A percentile compares a stretch with the other conserved stretches of the same genome.
Evolutionary conservation across 371 early-diverging fungal genomes (phyloP).

Genomic region (Mortierella sp.): DNA sequence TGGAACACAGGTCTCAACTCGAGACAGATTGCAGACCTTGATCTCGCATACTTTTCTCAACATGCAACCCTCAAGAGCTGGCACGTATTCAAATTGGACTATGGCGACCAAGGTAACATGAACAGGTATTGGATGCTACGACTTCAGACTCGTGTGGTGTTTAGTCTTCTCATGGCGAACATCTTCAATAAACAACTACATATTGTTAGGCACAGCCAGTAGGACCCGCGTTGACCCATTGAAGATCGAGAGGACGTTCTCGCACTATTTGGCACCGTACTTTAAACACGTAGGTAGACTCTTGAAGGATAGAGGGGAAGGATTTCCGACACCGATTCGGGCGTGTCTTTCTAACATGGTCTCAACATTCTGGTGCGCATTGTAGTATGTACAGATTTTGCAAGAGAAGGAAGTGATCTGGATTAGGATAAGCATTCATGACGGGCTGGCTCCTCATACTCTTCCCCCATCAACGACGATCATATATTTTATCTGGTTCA

Average conservation of each 20-base stretch:
- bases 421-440: constrained; percentile 60
- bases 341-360: not conserved
- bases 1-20: constrained; percentile 56
- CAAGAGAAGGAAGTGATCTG: constrained; percentile 55
- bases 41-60: constrained; percentile 46
- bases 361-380: not conserved
- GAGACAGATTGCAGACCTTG: constrained; percentile 58
- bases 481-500: constrained; percentile 59
- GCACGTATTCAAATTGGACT: constrained; percentile 49
- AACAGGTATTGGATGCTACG: not conserved
- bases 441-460: constrained; percentile 42
- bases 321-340: not conserved
- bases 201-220: not conserved
- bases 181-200: not conserved
- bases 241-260: constrained; percentile 34
- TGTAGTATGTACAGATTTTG: constrained; percentile 55
- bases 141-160: too few relatives aligned
- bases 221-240: constrained; percentile 17
- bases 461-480: constrained; percentile 43
- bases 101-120: constrained; percentile 27
- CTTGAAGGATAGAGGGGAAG: not conserved
- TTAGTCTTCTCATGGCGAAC: not conserved
- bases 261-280: constrained; percentile 39
- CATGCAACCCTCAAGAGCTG: constrained; percentile 48
- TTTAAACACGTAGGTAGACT: constrained; percentile 49